Conservation (phyloP, 2,329 filamentous ascomycete genomes). For the Sclerotinia trifoliorum region DNA sequence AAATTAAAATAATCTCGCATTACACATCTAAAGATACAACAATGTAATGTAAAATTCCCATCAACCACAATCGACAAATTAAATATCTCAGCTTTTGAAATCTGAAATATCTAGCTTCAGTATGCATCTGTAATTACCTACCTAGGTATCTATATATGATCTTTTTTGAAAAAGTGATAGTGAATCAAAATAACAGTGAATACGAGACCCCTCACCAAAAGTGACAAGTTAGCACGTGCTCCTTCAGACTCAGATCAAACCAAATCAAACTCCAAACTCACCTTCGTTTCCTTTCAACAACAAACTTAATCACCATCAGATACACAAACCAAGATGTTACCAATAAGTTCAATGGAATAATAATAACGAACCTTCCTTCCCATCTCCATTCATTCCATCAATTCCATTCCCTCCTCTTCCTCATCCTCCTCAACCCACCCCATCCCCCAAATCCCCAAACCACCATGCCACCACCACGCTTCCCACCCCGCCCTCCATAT, state of each 20-base stretch:
- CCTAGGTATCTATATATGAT: too few species aligned
- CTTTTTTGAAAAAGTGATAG: neutral
- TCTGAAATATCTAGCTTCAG: neutral
- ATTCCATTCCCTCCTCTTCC: neutral
- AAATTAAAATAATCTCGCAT: too few species aligned
- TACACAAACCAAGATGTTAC: neutral
- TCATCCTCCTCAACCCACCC: neutral
- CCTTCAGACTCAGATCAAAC: neutral
- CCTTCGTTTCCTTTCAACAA: neutral
- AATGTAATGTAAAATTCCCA: neutral
- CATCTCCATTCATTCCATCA: neutral
- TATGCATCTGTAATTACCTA: neutral
- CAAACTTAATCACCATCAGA: neutral
- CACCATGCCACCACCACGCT: neutral
- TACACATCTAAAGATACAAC: too few species aligned
- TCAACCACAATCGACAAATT: neutral
- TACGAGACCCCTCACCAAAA: neutral
- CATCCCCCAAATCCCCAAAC: neutral
- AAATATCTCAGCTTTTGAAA: neutral
- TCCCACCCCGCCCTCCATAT: neutral
- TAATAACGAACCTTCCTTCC: neutral
- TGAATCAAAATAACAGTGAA: neutral
- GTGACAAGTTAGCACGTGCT: neutral
- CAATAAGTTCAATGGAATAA: neutral
- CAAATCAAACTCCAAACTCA: too few species aligned